These are phyloP conservation scores for Rubus idaeus DNA, from an alignment of 306 rosid genomes.

Conservation along the genomic window DNA sequence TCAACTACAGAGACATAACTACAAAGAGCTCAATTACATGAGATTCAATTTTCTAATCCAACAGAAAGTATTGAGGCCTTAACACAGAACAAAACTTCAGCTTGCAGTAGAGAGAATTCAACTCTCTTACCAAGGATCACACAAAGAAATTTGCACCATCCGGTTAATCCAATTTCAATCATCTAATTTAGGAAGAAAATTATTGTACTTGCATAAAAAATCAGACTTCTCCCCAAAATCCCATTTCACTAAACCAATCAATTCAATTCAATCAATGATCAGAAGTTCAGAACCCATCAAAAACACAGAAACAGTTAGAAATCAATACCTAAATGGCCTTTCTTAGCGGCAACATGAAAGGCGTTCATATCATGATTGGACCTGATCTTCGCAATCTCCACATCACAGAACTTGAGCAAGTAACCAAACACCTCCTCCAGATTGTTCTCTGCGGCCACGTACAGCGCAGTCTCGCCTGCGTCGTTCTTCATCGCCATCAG, in stretches of 20 bases:
- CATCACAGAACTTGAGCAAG: constrained; percentile 54
- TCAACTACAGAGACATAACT: not conserved
- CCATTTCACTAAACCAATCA: not conserved
- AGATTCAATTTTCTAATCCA: not conserved
- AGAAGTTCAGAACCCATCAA: not conserved
- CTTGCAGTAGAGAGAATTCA: not conserved
- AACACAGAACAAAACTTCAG: not conserved
- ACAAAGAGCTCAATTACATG: not conserved
- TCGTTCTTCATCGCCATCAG: constrained; percentile 82
- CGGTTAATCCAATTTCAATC: not conserved
- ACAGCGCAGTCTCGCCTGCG: constrained; percentile 70
- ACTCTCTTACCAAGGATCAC: not conserved
- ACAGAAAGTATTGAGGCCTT: not conserved
- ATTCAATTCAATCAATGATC: not conserved
- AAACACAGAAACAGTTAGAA: not conserved
- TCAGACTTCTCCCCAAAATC: not conserved
- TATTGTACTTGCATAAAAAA: not conserved
- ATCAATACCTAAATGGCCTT: constrained; percentile 69
- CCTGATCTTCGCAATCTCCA: constrained; percentile 65
- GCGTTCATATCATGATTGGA: constrained; percentile 83
- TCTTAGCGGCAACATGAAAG: constrained; percentile 85
- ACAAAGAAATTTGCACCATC: not conserved
- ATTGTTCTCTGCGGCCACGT: constrained; percentile 69
- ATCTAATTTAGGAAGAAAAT: not conserved
- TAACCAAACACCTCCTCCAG: constrained; percentile 52